phyloP scores from a whole-genome alignment of 176 grass and related monocot species.

The Alopecurus myosuroides region DNA sequence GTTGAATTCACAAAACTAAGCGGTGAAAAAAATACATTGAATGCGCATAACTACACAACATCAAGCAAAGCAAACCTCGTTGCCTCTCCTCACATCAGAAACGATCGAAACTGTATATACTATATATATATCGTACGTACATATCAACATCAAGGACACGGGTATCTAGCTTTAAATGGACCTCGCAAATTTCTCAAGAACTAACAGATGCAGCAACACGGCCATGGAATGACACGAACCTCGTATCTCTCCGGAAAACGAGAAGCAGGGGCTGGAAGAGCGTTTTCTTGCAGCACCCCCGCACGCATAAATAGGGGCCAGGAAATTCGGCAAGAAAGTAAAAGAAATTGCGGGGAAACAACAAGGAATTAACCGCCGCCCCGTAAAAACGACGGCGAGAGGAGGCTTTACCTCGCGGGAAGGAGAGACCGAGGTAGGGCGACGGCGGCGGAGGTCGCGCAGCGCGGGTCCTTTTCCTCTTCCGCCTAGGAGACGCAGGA shows the following conservation, averaged over 20 bases:
- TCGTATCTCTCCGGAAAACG: not conserved
- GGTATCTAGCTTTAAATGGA: not conserved
- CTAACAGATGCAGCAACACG: not conserved
- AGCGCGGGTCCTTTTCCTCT: not conserved
- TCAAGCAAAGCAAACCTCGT: not conserved
- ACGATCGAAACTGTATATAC: not conserved
- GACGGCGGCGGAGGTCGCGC: not conserved
- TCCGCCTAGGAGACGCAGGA: slow-evolving; percentile 11
- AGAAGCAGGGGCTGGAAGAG: slow-evolving; percentile 23
- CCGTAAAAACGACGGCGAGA: not conserved
- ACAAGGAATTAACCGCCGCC: not conserved
- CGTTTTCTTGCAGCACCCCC: not conserved
- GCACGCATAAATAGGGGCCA: not conserved
- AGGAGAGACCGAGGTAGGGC: slow-evolving; percentile 16
- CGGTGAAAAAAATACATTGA: not conserved
- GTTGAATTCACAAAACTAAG: not conserved
- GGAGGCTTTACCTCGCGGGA: not conserved
- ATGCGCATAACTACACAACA: not conserved
- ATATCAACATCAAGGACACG: not conserved
- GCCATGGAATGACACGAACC: not conserved
- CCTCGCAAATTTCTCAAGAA: not conserved
- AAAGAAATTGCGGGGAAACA: not conserved
- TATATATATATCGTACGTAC: not conserved
- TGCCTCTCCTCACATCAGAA: not conserved
- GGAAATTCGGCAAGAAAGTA: not conserved